Evolutionary conservation across 768 basidiomycete genomes (phyloP).

Genomic region (Strobilomyces confusus): DNA sequence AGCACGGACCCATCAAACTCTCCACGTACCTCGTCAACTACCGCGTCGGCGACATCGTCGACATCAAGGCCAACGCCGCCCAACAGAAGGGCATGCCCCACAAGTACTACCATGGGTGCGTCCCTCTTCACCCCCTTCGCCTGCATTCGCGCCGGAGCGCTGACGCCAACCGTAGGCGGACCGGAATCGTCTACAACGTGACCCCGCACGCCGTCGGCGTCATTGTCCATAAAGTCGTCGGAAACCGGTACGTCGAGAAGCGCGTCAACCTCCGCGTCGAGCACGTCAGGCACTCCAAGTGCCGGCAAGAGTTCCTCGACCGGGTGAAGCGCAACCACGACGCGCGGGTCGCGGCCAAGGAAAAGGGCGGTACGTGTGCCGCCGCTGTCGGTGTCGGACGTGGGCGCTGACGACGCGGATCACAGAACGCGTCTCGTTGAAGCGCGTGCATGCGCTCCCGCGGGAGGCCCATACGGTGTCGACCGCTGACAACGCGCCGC

Average conservation of each 20-base stretch:
- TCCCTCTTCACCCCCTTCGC: constrained; percentile 15
- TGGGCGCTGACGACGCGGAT: not conserved
- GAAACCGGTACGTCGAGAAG: constrained; percentile 99
- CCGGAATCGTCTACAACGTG: constrained; percentile 98
- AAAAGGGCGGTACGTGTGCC: constrained; percentile 68
- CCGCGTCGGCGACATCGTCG: constrained; percentile 96
- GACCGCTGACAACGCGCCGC: constrained; percentile 69
- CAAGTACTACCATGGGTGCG: constrained; percentile 96
- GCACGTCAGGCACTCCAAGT: constrained; percentile 95
- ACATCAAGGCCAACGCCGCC: constrained; percentile 98
- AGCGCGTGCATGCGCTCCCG: constrained; percentile 81
- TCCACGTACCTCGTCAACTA: constrained; percentile 93
- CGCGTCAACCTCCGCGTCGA: constrained; percentile 97
- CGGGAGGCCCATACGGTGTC: constrained; percentile 77
- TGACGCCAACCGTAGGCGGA: constrained; percentile 56
- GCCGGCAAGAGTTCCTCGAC: constrained; percentile 95
- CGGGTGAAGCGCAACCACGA: constrained; percentile 90
- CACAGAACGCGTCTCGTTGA: constrained; percentile 83
- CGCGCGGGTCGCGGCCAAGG: constrained; percentile 81
- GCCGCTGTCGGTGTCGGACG: not conserved
- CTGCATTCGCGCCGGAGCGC: not conserved
- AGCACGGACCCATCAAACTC: constrained; percentile 84
- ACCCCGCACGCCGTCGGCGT: constrained; percentile 93
- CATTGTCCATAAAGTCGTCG: constrained; percentile 97
- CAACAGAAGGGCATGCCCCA: constrained; percentile 99